phyloP scores from a whole-genome alignment of 192 early-diverging fungal genomes.

The Umbelopsis ramanniana region DNA sequence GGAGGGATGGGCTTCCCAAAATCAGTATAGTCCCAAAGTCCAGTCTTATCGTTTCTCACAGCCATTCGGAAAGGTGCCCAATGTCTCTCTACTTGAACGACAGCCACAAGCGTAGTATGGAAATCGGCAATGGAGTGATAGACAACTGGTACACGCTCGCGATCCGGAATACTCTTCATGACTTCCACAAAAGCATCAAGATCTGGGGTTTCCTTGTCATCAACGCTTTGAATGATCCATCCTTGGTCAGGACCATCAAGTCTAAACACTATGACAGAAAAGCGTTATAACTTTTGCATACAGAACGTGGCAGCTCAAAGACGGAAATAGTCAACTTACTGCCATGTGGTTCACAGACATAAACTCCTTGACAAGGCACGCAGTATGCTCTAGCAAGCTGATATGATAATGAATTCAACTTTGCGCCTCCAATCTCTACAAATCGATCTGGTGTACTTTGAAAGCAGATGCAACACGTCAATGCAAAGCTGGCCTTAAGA shows the following conservation, averaged over 20 bases:
- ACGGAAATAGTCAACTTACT: constrained; percentile 31
- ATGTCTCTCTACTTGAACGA: constrained; percentile 70
- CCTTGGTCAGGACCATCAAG: constrained; percentile 73
- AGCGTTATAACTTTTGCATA: background rate
- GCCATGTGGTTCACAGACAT: constrained; percentile 66
- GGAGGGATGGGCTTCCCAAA: constrained; percentile 66
- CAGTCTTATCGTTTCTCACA: constrained; percentile 72
- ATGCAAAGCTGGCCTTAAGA: constrained; percentile 40
- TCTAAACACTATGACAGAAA: constrained; percentile 56
- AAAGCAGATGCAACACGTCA: constrained; percentile 53
- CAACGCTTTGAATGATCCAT: constrained; percentile 78
- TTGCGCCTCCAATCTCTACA: constrained; percentile 85
- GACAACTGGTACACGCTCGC: constrained; percentile 76
- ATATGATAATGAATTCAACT: constrained; percentile 73
- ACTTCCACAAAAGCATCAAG: constrained; percentile 80
- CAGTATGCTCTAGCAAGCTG: constrained; percentile 72
- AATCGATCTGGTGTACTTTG: constrained; percentile 76
- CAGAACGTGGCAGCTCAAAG: no score
- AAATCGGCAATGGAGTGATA: constrained; percentile 80
- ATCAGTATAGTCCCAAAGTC: constrained; percentile 76
- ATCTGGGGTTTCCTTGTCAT: constrained; percentile 71
- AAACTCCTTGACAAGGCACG: constrained; percentile 78
- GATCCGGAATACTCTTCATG: constrained; percentile 73
- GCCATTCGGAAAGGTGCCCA: constrained; percentile 77
- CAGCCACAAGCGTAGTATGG: constrained; percentile 68